Evolutionary conservation across 1,139 yeast species (phyloP), one percentile per base, ranked within the genome.

Genomic region (Magnusiomyces paraingens): DNA sequence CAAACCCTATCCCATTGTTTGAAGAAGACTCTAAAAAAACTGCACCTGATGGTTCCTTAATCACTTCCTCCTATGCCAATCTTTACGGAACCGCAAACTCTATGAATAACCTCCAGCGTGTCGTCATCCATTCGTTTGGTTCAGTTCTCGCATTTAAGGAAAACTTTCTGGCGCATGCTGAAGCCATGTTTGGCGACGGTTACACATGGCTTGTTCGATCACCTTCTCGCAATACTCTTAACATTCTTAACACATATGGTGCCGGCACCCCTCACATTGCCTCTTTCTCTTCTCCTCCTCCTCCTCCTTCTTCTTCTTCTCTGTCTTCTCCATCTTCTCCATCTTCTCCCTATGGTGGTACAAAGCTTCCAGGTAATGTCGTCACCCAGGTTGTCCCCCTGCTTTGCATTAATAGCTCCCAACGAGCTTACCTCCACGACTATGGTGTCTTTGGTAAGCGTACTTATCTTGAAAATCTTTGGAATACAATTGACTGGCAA

Each of bases 231-330:
- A 86, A 86, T 66, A 72, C 79, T 44, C 72, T 90, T 49, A 78
- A 77, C 57, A 76, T 90, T 36, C 67, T 87, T 54, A 78, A 82
- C 62, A 81, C 95, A 60, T 84, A 88, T 70, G 72, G 90, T 67
- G 90, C 90, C 66, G 99, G 98, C 55, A 82, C 96, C 2, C 98
- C 98, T 38, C 83, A 81, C 94, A 86, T 89, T 8, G 52, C 52
- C 32, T 39, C 50, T 86, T 18, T 39, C 42, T 18, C 15, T n/a
- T n/a, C 15, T 39, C 42, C 42, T 39, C 15, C 42, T 10, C n/a
- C 42, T n/a, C 42, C 42, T n/a, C 15, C 8, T 39, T 5, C 42
- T 39, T 18, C 8, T 41, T 41, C n/a, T 36, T n/a, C n/a, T n/a
- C n/a, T n/a, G n/a, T n/a, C n/a, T n/a, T n/a, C n/a, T n/a, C n/a